phyloP scores from a whole-genome alignment of 306 rosid genomes.

The Lithocarpus polystachyus region DNA sequence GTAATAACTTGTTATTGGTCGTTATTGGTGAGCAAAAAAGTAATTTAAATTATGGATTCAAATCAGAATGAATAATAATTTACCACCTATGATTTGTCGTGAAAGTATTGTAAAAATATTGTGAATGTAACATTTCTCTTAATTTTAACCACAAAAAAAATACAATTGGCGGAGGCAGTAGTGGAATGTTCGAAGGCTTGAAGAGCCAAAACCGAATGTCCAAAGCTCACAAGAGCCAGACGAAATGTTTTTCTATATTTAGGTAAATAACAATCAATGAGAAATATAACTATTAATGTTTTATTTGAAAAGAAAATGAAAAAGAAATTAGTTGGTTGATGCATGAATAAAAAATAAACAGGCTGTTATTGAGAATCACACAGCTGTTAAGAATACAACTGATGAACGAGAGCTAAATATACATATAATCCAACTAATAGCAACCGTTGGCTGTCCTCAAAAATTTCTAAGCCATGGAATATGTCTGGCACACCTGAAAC shows the following conservation, averaged over 20 bases:
- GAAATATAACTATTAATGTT: background rate
- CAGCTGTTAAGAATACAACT: background rate
- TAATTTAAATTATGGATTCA: no score
- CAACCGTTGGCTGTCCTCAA: background rate
- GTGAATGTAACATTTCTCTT: fast-evolving
- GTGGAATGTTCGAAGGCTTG: no score
- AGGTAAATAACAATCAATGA: background rate
- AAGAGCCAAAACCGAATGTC: background rate
- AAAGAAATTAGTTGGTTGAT: background rate
- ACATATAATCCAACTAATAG: background rate
- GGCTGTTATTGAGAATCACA: background rate
- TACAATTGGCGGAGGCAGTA: no score
- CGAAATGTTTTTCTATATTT: background rate
- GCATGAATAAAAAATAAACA: background rate
- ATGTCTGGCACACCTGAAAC: conserved; percentile 1
- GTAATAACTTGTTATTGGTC: fast-evolving
- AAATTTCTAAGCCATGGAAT: background rate
- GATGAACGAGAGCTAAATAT: background rate
- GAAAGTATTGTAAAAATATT: no score
- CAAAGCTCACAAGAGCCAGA: background rate
- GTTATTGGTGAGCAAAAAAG: no score
- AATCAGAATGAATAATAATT: no score
- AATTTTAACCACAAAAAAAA: no score
- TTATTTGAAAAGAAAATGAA: no score
- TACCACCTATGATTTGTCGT: no score